Evolutionary conservation across 1,284 basidiomycete species (phyloP).

Genomic region (Pisolithus thermaeus): DNA sequence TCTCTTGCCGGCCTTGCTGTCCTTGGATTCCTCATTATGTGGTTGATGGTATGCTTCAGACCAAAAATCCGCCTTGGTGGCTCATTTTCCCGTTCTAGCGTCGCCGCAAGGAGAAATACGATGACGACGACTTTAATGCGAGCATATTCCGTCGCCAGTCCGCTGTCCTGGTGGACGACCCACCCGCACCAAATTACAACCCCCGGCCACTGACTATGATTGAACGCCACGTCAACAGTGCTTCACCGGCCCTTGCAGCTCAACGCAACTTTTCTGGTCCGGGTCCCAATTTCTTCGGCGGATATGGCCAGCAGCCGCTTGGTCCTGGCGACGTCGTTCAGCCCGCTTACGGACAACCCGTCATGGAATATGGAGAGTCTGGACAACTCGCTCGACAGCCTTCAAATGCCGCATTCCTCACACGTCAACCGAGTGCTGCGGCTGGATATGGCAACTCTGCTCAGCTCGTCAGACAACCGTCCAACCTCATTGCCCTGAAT

Average conservation of each 20-base stretch:
- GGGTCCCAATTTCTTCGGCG: slow-evolving; percentile 24
- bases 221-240: slow-evolving; percentile 37
- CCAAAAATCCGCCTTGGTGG: background rate
- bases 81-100: slow-evolving; percentile 30
- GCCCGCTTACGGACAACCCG: slow-evolving; percentile 14
- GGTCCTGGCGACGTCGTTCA: slow-evolving; percentile 16
- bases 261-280: slow-evolving; percentile 13
- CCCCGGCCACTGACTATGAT: slow-evolving; percentile 54
- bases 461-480: slow-evolving; percentile 20
- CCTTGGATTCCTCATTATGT: slow-evolving; percentile 44
- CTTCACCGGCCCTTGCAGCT: slow-evolving; percentile 19
- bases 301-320: slow-evolving; percentile 36
- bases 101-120: slow-evolving; percentile 35
- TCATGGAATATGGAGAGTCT: slow-evolving; percentile 20
- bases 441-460: slow-evolving; percentile 15
- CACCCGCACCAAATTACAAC: slow-evolving; percentile 27
- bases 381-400: slow-evolving; percentile 22
- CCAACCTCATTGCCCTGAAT: slow-evolving; percentile 17
- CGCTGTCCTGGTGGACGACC: slow-evolving; percentile 49
- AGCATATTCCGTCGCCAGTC: slow-evolving; percentile 55
- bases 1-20: slow-evolving; percentile 43
- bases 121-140: slow-evolving; percentile 43
- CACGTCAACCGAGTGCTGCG: slow-evolving; percentile 16
- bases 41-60: slow-evolving; percentile 43
- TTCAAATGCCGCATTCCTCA: slow-evolving; percentile 21